These are phyloP conservation scores for Priceomyces medius DNA, from an alignment of 805 yeast genomes.

Conservation along the genomic window DNA sequence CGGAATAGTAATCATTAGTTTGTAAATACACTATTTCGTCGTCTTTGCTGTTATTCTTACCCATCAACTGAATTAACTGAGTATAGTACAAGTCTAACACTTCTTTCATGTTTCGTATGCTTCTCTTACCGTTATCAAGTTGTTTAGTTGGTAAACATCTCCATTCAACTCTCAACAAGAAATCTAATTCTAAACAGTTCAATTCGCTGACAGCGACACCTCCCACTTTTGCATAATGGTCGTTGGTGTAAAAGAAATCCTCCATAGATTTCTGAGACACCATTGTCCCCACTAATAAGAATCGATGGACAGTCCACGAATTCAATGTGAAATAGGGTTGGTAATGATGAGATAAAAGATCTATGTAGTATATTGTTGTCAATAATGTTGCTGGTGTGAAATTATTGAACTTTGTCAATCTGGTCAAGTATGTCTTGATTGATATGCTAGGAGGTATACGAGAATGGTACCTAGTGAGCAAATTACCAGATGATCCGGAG, in stretches of 20 bases:
- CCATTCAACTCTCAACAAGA: slow-evolving; percentile 77
- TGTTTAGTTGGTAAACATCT: slow-evolving; percentile 43
- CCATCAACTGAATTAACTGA: slow-evolving; percentile 43
- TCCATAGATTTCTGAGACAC: slow-evolving; percentile 88
- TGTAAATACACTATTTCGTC: slow-evolving; percentile 11
- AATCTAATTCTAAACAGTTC: slow-evolving; percentile 86
- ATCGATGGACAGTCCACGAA: slow-evolving; percentile 91
- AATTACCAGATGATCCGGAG: slow-evolving; percentile 13
- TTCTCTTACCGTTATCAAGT: slow-evolving; percentile 16
- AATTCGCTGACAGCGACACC: slow-evolving; percentile 83
- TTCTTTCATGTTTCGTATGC: slow-evolving; percentile 34
- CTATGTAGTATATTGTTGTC: slow-evolving; percentile 86
- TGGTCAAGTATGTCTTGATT: slow-evolving; percentile 67
- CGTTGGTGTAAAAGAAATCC: slow-evolving; percentile 90
- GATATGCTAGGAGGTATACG: slow-evolving; percentile 89
- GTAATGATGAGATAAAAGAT: slow-evolving; percentile 73
- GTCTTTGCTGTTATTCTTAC: slow-evolving; percentile 23
- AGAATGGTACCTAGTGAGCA: slow-evolving; percentile 87
- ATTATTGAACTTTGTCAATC: slow-evolving; percentile 81
- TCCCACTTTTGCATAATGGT: slow-evolving; percentile 94
- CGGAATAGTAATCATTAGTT: slow-evolving; percentile 5
- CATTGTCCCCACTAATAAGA: slow-evolving; percentile 84
- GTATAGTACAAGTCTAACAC: slow-evolving; percentile 39
- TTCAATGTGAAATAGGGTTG: slow-evolving; percentile 76
- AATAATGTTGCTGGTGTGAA: slow-evolving; percentile 80